Evolutionary conservation across 1,139 yeast genomes (phyloP).

Genomic region (Debaryomyces singareniensis): DNA sequence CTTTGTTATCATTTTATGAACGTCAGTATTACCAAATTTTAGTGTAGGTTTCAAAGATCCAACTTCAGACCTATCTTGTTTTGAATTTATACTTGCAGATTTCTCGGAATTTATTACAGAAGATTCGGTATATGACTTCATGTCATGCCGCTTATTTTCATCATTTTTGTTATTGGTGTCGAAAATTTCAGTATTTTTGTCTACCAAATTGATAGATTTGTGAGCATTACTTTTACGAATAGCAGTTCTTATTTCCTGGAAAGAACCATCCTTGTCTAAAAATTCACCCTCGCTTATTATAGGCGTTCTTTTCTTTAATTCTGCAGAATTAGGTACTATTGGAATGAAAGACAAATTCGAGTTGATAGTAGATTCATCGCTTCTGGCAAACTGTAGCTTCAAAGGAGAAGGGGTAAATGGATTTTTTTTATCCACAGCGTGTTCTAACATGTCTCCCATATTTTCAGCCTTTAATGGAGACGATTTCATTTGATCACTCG

Average conservation of each 20-base stretch:
- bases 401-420: constrained; percentile 8
- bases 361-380: constrained; percentile 10
- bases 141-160: background rate
- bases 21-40: background rate
- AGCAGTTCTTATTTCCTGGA: constrained; percentile 33
- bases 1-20: constrained; percentile 7
- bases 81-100: background rate
- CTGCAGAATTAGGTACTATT: constrained; percentile 10
- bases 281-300: background rate
- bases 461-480: constrained; percentile 4
- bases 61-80: background rate
- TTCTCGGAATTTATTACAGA: background rate
- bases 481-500: constrained; percentile 1
- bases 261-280: constrained; percentile 13
- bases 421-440: constrained; percentile 1
- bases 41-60: background rate
- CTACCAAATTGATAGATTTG: constrained; percentile 11
- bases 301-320: constrained; percentile 4
- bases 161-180: background rate
- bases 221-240: constrained; percentile 35
- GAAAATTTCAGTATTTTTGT: background rate
- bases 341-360: constrained; percentile 17
- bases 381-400: constrained; percentile 1
- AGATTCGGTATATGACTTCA: background rate
- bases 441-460: background rate